phyloP scores from a whole-genome alignment of 208 protist species.

The Trypanosoma caninum region DNA sequence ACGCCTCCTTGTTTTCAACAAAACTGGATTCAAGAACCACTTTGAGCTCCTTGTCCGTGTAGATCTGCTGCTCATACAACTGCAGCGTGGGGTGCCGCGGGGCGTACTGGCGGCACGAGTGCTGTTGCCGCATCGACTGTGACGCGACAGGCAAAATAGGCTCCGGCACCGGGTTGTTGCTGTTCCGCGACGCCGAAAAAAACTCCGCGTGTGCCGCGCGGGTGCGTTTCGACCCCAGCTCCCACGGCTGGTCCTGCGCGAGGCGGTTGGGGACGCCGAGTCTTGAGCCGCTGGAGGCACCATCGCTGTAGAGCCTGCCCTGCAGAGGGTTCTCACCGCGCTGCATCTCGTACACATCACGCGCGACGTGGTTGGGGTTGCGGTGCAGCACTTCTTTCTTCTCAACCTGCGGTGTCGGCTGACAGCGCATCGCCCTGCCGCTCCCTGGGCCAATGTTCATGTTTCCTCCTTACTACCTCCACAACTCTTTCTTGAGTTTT shows the following conservation, averaged over 20 bases:
- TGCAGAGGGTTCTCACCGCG: constrained; percentile 70
- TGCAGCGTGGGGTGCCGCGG: constrained; percentile 40
- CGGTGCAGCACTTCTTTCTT: constrained; percentile 58
- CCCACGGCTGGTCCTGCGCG: constrained; percentile 15
- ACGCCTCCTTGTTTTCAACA: constrained; percentile 29
- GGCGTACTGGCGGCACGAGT: no score
- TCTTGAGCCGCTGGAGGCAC: constrained; percentile 45
- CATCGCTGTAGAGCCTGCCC: constrained; percentile 67
- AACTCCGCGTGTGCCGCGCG: not conserved
- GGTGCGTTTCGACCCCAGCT: not conserved
- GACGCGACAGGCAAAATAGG: constrained; percentile 39
- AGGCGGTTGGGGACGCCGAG: constrained; percentile 78
- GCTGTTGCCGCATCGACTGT: constrained; percentile 23
- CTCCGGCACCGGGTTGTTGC: not conserved
- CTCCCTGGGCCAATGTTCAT: constrained; percentile 24
- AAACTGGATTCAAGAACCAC: constrained; percentile 32
- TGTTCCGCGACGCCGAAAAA: constrained; percentile 18
- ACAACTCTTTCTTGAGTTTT: no score
- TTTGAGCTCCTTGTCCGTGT: constrained; percentile 52
- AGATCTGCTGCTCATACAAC: constrained; percentile 58
- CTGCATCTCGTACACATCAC: constrained; percentile 69
- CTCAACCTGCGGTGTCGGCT: constrained; percentile 30
- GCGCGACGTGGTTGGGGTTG: constrained; percentile 86
- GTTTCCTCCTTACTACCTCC: not conserved
- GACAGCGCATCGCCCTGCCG: constrained; percentile 7